Evolutionary conservation across 306 rosid species (phyloP), one percentile per base, ranked within the genome.

Genomic region (Rosa persica): DNA sequence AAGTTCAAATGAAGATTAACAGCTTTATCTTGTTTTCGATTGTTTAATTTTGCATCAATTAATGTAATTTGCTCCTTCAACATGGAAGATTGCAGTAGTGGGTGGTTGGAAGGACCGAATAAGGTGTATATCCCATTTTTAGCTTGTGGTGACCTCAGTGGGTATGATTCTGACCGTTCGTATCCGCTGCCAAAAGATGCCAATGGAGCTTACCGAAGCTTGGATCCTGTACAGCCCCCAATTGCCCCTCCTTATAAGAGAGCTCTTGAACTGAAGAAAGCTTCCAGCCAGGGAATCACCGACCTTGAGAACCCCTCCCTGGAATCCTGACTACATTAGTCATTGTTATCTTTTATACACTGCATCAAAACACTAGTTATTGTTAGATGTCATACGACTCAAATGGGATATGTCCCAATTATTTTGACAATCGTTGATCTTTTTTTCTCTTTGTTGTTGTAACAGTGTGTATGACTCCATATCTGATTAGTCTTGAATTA

Each of bases 41-140:
- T 17, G 55, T 30, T 72, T 72, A 27, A 64, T 38, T 19, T 6
- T 16, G 72, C 15, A 25, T 49, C 13, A 6, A 22, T 76, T 38
- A 61, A 72, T 42, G 68, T 79, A 65, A 20, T 64, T 46, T 12
- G 17, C 39, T 80, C 55, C 3, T 36, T 38, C 74, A 70, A 61
- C 30, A 34, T 82, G 81, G 81, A 91, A 92, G 97, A 95, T 90
- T 96, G 98, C 86, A 83, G 91, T 81, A 96, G 99, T 78, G 98
- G 96, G 69, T 96, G 97, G 96, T 84, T 96, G 79, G 99, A 93
- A 89, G 97, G 99, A 71, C 89, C 99, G 34, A 96, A 93, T 72
- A 91, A 89, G 91, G 93, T 92, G 84, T 95, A 96, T 85, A 96
- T 91, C 80, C 97, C 98, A 58, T 93, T 93, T 81, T 91, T 91